Base-by-base conservation (phyloP, 176 grass and related monocot species). In the Saccharum spontaneum region DNA sequence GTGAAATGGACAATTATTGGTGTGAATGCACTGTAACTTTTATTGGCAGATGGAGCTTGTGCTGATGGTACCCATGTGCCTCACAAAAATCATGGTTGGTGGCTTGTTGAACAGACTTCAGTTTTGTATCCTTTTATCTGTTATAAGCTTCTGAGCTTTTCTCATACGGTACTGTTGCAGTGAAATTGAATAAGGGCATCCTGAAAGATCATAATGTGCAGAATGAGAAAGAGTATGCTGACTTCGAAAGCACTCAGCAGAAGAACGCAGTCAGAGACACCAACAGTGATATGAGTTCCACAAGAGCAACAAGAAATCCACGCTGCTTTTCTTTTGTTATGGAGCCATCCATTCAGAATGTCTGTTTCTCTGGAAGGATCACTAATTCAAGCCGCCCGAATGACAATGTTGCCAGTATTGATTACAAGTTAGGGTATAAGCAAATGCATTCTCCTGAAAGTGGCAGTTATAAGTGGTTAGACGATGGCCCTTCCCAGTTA, bases 1-100 rank as follows among this genome's bases (percentile, higher is more conserved):
- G 65, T 45, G 60, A 83, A 87, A 39, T 80, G 22, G 34, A 83
- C 66, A 85, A 26, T 70, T 86, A 20, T 89, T 79, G 40, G 26
- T 73, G 68, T 89, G 68, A 60, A 73, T 80, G 39, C n/a, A 87
- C 38, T 79, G 54, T 81, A 86, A 31, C 71, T 88, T 81, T 14
- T 23, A 69, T 70, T 87, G 66, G 80, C 83, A 91, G 82, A 77
- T 60, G 57, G 81, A 66, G 37, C 36, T 79, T 60, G 43, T 83
- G 80, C 64, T 66, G 76, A 83, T 74, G 54, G 34, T 70, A 85
- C 44, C 77, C 16, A 68, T 52, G 63, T 55, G 55, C 79, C 81
- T 87, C 63, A 73, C 14, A 73, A 84, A 83, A 89, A 81, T 87
- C 75, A 83, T 82, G 86, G 76, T 86, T 72, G 16, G 41, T 92